These are phyloP conservation scores for Murraya paniculata DNA, from an alignment of 345 rosid species.

Conservation along the genomic window DNA sequence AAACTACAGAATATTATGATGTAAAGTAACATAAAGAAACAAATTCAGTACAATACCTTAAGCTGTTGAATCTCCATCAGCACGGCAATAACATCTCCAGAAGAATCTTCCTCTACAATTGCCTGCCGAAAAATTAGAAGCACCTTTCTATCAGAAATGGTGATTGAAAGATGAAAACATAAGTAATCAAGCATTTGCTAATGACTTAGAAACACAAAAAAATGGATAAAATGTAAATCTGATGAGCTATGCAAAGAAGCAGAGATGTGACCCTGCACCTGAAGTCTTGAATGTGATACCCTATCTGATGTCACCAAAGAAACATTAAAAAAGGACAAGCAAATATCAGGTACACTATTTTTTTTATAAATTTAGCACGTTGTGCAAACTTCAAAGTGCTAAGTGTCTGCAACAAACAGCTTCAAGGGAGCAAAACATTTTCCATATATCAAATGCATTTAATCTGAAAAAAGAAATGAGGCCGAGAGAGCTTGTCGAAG, in stretches of 20 bases:
- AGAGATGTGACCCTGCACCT: not conserved
- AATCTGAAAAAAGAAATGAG: not conserved
- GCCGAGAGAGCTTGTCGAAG: not conserved
- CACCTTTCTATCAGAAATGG: conserved; percentile 11
- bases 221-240: not conserved
- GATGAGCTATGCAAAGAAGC: not conserved
- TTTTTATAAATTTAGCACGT: conserved; percentile 94
- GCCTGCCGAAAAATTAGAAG: conserved; percentile 45
- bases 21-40: not conserved
- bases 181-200: not conserved
- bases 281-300: not conserved
- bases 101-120: conserved; percentile 91
- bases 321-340: not conserved
- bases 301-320: not conserved
- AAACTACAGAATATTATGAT: not conserved
- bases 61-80: conserved; percentile 90
- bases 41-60: conserved; percentile 47
- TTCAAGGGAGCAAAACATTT: conserved; percentile 30
- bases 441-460: conserved; percentile 12
- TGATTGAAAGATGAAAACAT: not conserved
- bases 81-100: conserved; percentile 94
- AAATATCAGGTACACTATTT: conserved; percentile 63
- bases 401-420: conserved; percentile 88
- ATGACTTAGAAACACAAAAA: not conserved
- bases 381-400: conserved; percentile 98